phyloP scores from a whole-genome alignment of 2,329 filamentous ascomycete genomes.

The Pestalotiopsis sp. region DNA sequence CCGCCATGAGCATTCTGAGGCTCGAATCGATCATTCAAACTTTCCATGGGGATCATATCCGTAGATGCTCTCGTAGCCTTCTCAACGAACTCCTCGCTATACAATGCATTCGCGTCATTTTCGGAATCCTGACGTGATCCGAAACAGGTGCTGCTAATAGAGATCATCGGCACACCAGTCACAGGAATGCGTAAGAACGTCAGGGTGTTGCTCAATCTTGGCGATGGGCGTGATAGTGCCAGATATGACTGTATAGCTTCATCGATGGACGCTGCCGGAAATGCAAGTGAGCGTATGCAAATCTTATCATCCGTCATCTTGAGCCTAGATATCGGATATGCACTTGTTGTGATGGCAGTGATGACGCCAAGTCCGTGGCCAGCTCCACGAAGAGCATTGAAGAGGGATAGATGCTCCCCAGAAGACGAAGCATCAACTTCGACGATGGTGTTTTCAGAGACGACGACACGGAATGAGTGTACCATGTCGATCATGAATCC shows the following conservation, averaged over 20 bases:
- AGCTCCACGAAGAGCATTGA: constrained; percentile 12
- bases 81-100: neutral
- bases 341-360: constrained; percentile 5
- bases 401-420: neutral
- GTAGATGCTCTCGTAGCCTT: neutral
- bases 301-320: constrained; percentile 4
- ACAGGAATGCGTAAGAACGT: neutral
- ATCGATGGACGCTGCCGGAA: neutral
- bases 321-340: constrained; percentile 20
- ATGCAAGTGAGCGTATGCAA: neutral
- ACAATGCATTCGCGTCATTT: neutral
- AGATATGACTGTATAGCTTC: neutral
- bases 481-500: constrained; percentile 2
- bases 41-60: neutral
- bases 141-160: neutral
- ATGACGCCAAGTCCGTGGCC: constrained; percentile 16
- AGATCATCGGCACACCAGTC: neutral
- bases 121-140: neutral
- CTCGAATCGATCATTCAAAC: neutral
- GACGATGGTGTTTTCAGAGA: neutral
- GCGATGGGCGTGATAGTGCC: neutral
- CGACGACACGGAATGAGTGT: constrained; percentile 7
- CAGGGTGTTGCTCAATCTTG: neutral
- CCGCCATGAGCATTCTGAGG: constrained; percentile 3
- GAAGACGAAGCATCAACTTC: neutral